Evolutionary conservation across 768 basidiomycete genomes (phyloP).

Genomic region (Hygrophoropsis aurantiaca): DNA sequence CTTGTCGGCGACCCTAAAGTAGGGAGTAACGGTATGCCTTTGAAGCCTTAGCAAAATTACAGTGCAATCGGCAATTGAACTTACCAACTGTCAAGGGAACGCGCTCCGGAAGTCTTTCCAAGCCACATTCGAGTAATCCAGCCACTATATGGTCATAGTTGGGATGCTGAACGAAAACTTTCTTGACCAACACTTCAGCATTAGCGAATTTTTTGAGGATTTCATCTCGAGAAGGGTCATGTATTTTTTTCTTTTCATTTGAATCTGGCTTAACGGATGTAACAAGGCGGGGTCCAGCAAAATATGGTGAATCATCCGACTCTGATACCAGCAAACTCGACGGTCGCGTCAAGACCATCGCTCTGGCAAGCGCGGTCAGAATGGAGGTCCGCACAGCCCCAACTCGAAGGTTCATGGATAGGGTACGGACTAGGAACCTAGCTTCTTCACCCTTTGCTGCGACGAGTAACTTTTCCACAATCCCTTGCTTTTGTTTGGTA

Average conservation of each 20-base stretch:
- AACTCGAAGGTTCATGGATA: conserved; percentile 77
- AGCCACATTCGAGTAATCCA: conserved; percentile 58
- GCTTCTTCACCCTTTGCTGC: conserved; percentile 84
- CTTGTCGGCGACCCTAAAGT: conserved; percentile 86
- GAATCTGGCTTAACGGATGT: conserved; percentile 16
- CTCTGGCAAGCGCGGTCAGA: conserved; percentile 75
- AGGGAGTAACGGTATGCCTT: conserved; percentile 81
- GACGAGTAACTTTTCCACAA: conserved; percentile 81
- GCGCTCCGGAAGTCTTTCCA: conserved; percentile 55
- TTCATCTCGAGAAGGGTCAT: conserved; percentile 32
- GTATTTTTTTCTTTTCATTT: conserved; percentile 28
- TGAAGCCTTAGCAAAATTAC: conserved; percentile 9
- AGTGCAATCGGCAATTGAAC: conserved; percentile 19
- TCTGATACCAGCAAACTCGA: conserved; percentile 18
- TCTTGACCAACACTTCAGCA: conserved; percentile 67
- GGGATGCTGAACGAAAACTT: conserved; percentile 77
- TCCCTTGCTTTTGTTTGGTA: conserved; percentile 69
- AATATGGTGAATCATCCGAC: conserved; percentile 24
- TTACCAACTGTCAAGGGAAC: conserved; percentile 73
- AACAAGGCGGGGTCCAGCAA: conserved; percentile 21
- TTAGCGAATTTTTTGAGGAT: conserved; percentile 43
- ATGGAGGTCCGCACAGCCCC: conserved; percentile 87
- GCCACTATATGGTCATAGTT: conserved; percentile 69
- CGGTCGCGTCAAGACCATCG: conserved; percentile 63
- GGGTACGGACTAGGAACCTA: conserved; percentile 76